Base-by-base conservation (phyloP, 2,329 filamentous ascomycete genomes). In the Ceratocystis diversiconidia region DNA sequence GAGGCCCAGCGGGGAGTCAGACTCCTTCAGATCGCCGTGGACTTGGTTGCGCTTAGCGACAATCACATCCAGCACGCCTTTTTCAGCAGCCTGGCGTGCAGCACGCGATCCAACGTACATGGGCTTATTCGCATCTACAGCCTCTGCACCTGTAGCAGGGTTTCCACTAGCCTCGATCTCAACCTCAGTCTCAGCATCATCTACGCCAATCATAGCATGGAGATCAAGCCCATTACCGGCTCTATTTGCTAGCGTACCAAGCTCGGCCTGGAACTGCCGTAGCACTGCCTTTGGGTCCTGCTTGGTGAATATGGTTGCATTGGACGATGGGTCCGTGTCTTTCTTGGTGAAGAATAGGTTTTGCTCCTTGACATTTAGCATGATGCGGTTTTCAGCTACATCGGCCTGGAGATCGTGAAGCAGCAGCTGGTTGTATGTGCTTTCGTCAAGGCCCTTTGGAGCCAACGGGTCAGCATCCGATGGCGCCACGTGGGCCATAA, bases 301-400 rank as follows among this genome's bases (percentile, higher is more conserved):
- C 69, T 84, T 82, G 5, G 84, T 81, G 72, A 90, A 91, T 0
- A 82, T 72, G 15, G 78, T 73, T 41, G 75, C 72, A 41, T 80
- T 79, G 6, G 75, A 72, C 0, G 79, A 78, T 0, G 75, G 71
- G 0, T 74, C 77, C 6, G 81, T 80, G 36, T 80, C 77, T 30
- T 81, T 79, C 68, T 80, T 82, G 0, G 86, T 85, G 72, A 95
- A 92, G 74, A 96, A 92, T 12, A 83, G 85, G 72, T 84, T 89
- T 73, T 96, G 90, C 72, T 96, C 90, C 70, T 89, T 90, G 71
- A 97, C 87, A 68, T 92, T 92, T 63, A 99, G 83, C 64, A 88
- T 84, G 68, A 97, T 87, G 22, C 89, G 85, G 68, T 87, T 84
- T 70, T 94, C 88, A 69, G 87, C 83, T 19, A 83, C 80, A 65